Evolutionary conservation across 106 monocot genomes (phyloP), one percentile per base, ranked within the genome.

Genomic region (Phalaenopsis equestris): DNA sequence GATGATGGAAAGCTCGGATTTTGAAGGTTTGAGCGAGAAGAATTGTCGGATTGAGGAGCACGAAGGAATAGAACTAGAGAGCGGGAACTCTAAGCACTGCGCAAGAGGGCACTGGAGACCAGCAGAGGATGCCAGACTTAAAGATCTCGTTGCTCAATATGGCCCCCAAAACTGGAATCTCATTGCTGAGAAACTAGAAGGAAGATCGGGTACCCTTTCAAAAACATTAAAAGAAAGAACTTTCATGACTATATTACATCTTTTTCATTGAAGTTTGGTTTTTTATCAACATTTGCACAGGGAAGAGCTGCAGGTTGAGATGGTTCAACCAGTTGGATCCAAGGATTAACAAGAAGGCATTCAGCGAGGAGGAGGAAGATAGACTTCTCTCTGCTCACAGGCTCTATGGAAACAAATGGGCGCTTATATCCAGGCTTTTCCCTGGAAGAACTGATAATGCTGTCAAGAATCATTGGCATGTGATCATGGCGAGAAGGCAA

Each of bases 91-190:
- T n/a, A 96, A 85, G 87, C 78, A 92, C 57, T 94, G 91, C 42
- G 85, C 88, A 6, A 83, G 96, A 37, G 96, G 93, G 7, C 93
- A 96, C 75, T 96, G 93, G 96, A 87, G 90, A 57, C 96, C 92
- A 67, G 91, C 86, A 6, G 92, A 96, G 83, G 96, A 96, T 80
- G 88, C 90, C 8, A 90, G 87, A 89, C 96, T 96, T 67, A 88
- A 78, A 74, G 93, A 92, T 37, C 93, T 94, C 55, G 96, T 96
- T 4, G 80, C 93, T 47, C 90, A 85, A 36, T 78, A 81, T 79
- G 96, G 96, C 46, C 92, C 96, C 48, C 96, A 92, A 42, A 96
- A 96, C 89, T 96, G 96, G 93, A 96, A 93, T 73, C 79, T 94
- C 68, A 96, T 96, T 58, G 96, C 93, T 52, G 88, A 94, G 82